Evolutionary conservation across 2,329 filamentous ascomycete species (phyloP), one percentile per base, ranked within the genome.

Genomic region (Fusarium irregulare): DNA sequence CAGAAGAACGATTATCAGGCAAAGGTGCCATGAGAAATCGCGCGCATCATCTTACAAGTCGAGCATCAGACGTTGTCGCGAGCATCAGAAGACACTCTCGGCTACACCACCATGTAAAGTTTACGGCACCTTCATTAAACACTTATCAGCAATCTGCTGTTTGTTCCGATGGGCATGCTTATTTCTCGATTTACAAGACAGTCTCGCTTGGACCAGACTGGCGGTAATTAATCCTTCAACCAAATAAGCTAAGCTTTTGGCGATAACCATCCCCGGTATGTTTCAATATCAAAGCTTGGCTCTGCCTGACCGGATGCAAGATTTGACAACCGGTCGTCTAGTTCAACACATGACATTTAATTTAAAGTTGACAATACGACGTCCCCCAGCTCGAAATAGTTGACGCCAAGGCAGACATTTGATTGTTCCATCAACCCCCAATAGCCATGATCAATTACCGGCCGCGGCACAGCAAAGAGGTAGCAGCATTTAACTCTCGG

Each of bases 361-460:
- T 30, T 60, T 27, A 57, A 37, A 56, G 46, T 60, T 65, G 53
- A 18, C 23, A 40, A 45, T 27, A 49, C 32, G 21, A 51, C 53
- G 18, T 42, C 21, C 9, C 9, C 18, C 27, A 64, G 14, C 28
- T 44, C 14, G 37, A 27, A 23, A 54, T 27, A 21, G 20, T 20
- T 30, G 23, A 66, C 34, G 32, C 37, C 41, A 66, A 48, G 53
- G 40, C 65, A 27, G 53, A 30, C 27, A n/a, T 32, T 18, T 46
- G n/a, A 55, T 55, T 50, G 23, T 53, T 60, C 48, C 42, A 41
- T 50, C 30, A 27, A 48, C 37, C 27, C 54, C 40, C 59, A 40
- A 48, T 45, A 40, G 44, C 44, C 46, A 51, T 32, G n/a, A n/a
- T 60, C 65, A 60, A 60, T 59, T 68, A 68, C 65, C 60, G 60